Percentiles rank a stretch among this genome's conserved stretches.
Evolutionary conservation across 352 stramenopile genomes (phyloP).

Genomic region (Phytophthora brassicae): DNA sequence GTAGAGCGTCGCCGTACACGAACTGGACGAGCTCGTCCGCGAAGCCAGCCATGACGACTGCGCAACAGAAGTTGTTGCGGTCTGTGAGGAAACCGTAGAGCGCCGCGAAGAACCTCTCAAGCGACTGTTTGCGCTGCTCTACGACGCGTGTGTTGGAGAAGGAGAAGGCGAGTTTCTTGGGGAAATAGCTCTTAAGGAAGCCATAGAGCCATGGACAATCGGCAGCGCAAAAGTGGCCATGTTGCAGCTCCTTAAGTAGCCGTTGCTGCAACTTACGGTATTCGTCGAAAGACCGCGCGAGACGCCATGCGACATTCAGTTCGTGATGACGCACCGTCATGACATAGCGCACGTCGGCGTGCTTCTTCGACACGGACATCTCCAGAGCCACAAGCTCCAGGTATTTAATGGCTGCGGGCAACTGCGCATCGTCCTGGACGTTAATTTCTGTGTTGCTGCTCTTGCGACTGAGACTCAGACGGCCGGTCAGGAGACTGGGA

Average conservation of each 20-base stretch:
- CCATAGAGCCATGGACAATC: conserved; percentile 75
- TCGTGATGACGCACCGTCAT: conserved; percentile 46
- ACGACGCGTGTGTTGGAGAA: conserved; percentile 51
- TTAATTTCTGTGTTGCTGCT: conserved; percentile 23
- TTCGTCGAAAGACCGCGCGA: conserved; percentile 66
- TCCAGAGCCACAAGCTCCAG: conserved; percentile 54
- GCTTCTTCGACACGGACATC: conserved; percentile 49
- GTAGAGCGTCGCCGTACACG: conserved; percentile 59
- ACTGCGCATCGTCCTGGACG: conserved; percentile 29
- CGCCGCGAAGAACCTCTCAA: conserved; percentile 62
- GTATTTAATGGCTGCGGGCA: conserved; percentile 48
- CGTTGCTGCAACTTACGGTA: conserved; percentile 72
- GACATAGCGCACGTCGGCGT: conserved; percentile 62
- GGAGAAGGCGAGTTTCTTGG: conserved; percentile 61
- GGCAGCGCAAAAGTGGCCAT: conserved; percentile 73
- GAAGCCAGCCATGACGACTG: conserved; percentile 33
- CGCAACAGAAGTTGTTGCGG: conserved; percentile 61
- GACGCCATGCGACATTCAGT: conserved; percentile 45
- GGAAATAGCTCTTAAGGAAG: conserved; percentile 81
- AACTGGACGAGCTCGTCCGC: conserved; percentile 62
- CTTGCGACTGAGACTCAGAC: conserved; percentile 26
- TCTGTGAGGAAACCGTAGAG: conserved; percentile 61
- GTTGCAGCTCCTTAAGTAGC: conserved; percentile 58
- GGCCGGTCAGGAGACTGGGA: not conserved
- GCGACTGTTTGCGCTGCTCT: conserved; percentile 44